Percentiles rank a stretch among this genome's conserved stretches.
These are phyloP conservation scores for Plantago ovata DNA, from an alignment of 257 asterid species.

Conservation along the genomic window DNA sequence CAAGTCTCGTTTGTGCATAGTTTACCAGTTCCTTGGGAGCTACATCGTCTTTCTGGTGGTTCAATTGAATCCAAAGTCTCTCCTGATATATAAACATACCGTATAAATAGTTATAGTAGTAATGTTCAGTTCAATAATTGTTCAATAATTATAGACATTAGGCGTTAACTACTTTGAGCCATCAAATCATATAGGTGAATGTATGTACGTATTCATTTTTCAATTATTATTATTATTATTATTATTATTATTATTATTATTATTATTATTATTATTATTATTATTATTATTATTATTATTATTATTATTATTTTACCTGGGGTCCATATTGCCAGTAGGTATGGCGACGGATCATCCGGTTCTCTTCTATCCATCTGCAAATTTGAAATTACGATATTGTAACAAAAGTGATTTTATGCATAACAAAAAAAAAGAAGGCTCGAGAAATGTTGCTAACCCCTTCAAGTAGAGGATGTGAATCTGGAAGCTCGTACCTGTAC, in stretches of 20 bases:
- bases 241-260: too few relatives aligned
- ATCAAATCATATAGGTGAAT: too few relatives aligned
- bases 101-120: constrained; percentile 13
- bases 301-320: too few relatives aligned
- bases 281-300: too few relatives aligned
- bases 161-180: too few relatives aligned
- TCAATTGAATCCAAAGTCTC: constrained; percentile 80
- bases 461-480: constrained; percentile 76
- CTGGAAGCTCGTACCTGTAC: constrained; percentile 92
- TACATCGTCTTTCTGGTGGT: constrained; percentile 78
- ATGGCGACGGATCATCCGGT: constrained; percentile 87
- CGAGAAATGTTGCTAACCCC: constrained; percentile 56
- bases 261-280: too few relatives aligned
- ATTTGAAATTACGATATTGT: constrained; percentile 20
- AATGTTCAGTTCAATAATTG: constrained; percentile 1
- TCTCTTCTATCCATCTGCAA: constrained; percentile 84
- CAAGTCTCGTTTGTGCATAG: constrained; percentile 74
- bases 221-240: too few relatives aligned
- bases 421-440: constrained; percentile 2
- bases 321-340: constrained; percentile 97
- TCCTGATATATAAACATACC: constrained; percentile 37
- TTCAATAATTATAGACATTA: constrained; percentile 11
- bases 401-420: constrained; percentile 10
- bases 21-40: constrained; percentile 51
- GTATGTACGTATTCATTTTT: too few relatives aligned